Evolutionary conservation across 2,329 filamentous ascomycete species (phyloP), one percentile per base, ranked within the genome.

Genomic region (Fusarium sp.): DNA sequence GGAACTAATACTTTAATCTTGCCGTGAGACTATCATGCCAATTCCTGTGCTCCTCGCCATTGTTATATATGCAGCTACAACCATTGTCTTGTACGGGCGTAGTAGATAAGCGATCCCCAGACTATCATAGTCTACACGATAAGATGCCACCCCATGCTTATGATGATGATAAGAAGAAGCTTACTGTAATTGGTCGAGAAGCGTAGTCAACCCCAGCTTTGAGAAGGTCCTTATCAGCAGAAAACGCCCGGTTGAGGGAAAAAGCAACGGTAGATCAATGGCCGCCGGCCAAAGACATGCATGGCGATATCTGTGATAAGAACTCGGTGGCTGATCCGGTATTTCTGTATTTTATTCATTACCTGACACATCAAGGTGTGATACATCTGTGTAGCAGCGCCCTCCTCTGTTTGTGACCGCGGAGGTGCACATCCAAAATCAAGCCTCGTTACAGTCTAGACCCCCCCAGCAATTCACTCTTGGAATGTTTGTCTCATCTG

Each of bases 281-380:
- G 57, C 57, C 56, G 55, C 35, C 49, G 43, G 48, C 29, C 38
- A n/a, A 15, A n/a, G 15, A 33, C 4, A 15, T 36, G 42, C 42
- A 49, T 11, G 14, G 23, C 14, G 41, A n/a, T 55, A 60, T 45
- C 49, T 11, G 4, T 45, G 57, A 60, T 60, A 60, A 60, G 43
- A 15, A 25, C 23, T 13, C 6, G 9, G 9, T 52, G 47, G 37
- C 6, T 10, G 19, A 10, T 14, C 14, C 5, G 10, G 14, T 11
- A 32, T 32, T 17, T 2, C 17, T 32, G 5, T 44, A 31, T 29
- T 59, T 48, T 59, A 53, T 44, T 60, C 55, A 60, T 60, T 32
- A 38, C n/a, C 49, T 59, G 55, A 59, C 56, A 59, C 54, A 59
- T 59, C 54, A 15, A 11, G n/a, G 14, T 25, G 15, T 9, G 11